phyloP scores from a whole-genome alignment of 1,139 yeast species.

The Hyphopichia burtonii region DNA sequence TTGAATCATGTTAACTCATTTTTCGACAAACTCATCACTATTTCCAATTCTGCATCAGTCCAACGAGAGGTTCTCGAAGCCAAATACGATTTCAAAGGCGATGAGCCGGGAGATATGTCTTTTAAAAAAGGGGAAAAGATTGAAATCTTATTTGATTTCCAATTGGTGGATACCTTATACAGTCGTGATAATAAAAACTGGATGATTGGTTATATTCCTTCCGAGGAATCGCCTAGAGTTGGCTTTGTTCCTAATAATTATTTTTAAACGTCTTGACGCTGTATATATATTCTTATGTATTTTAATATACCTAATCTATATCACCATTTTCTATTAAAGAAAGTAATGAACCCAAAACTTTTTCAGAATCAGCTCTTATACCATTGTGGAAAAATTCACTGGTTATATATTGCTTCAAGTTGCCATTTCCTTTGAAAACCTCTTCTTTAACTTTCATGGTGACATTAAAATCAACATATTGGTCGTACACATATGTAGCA shows the following conservation, averaged over 20 bases:
- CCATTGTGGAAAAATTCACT: conserved; percentile 57
- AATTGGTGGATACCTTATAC: conserved; percentile 22
- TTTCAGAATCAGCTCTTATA: conserved; percentile 39
- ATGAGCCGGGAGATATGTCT: conserved; percentile 40
- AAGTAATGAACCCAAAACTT: conserved; percentile 41
- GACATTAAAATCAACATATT: conserved; percentile 51
- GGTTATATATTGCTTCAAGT: conserved; percentile 42
- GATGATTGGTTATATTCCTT: conserved; percentile 30
- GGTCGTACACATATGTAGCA: conserved; percentile 50
- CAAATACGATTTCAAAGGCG: conserved; percentile 29
- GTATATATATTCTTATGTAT: not conserved
- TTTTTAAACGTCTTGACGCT: conserved; percentile 11
- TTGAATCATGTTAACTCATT: conserved; percentile 23
- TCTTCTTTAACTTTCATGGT: conserved; percentile 32
- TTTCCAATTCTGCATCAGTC: conserved; percentile 6
- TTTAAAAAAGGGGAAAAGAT: conserved; percentile 35
- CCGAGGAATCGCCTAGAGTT: conserved; percentile 19
- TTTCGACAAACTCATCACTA: conserved; percentile 17
- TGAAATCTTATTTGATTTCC: conserved; percentile 35
- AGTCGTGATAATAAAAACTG: conserved; percentile 26
- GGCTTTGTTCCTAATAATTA: conserved; percentile 45
- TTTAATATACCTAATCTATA: conserved; percentile 28
- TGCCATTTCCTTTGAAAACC: conserved; percentile 30
- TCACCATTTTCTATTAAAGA: conserved; percentile 37
- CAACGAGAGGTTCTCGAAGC: conserved; percentile 20